Evolutionary conservation across 768 basidiomycete genomes (phyloP).

Genomic region (Russula vinacea): DNA sequence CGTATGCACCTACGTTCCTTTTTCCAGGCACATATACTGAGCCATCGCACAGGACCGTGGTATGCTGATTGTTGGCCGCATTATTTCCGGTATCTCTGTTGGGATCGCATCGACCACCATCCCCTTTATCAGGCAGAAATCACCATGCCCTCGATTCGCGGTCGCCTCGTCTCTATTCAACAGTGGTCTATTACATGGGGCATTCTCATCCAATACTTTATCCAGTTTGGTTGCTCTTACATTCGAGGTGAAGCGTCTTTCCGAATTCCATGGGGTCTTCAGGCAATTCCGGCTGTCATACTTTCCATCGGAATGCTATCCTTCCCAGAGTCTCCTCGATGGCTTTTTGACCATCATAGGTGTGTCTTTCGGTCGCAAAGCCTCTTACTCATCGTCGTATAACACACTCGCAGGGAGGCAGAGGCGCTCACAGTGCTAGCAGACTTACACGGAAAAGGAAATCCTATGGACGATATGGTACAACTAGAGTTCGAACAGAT

Average conservation of each 20-base stretch:
- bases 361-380: conserved; percentile 29
- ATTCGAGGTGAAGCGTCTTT: conserved; percentile 69
- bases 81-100: conserved; percentile 31
- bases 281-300: conserved; percentile 73
- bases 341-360: conserved; percentile 62
- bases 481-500: conserved; percentile 71
- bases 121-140: conserved; percentile 68
- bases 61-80: conserved; percentile 54
- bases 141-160: conserved; percentile 16
- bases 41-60: conserved; percentile 50
- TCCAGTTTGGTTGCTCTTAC: conserved; percentile 49
- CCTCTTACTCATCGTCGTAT: neutral
- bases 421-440: conserved; percentile 72
- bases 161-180: conserved; percentile 59
- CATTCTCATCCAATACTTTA: conserved; percentile 18
- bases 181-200: conserved; percentile 50
- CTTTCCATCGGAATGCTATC: conserved; percentile 62
- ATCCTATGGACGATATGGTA: conserved; percentile 58
- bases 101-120: conserved; percentile 51
- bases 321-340: conserved; percentile 72
- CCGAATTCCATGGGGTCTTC: conserved; percentile 77
- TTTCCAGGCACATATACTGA: neutral
- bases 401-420: conserved; percentile 40
- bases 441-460: conserved; percentile 67
- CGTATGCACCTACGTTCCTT: conserved; percentile 34